Evolutionary conservation across 345 rosid genomes (phyloP).

Genomic region (Citrus trifoliata): DNA sequence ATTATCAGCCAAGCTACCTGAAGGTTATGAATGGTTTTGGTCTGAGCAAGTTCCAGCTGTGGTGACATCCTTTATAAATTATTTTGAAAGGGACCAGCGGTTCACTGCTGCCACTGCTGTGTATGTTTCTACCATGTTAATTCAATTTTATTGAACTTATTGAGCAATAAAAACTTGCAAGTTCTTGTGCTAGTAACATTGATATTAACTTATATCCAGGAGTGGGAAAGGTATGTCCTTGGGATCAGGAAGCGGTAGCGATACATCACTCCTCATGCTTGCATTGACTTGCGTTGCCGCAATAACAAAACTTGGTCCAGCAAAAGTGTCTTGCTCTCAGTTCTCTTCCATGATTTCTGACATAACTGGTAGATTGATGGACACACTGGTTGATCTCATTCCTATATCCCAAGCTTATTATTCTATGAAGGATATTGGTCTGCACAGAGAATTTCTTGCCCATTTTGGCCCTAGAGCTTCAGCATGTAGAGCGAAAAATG

Average conservation of each 20-base stretch:
- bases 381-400: slow-evolving; percentile 70
- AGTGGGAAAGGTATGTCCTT: slow-evolving; percentile 40
- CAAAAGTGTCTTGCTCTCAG: slow-evolving; percentile 73
- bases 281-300: slow-evolving; percentile 78
- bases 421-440: slow-evolving; percentile 68
- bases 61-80: slow-evolving; percentile 58
- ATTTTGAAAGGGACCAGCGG: slow-evolving; percentile 60
- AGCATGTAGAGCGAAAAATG: slow-evolving; percentile 64
- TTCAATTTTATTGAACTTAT: slow-evolving; percentile 9
- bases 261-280: slow-evolving; percentile 75
- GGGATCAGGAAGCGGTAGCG: slow-evolving; percentile 52
- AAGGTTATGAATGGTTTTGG: slow-evolving; percentile 79
- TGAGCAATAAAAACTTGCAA: slow-evolving; percentile 11
- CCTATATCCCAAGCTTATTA: slow-evolving; percentile 69
- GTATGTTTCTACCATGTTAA: slow-evolving; percentile 39
- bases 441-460: slow-evolving; percentile 80
- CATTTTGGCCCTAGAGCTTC: slow-evolving; percentile 96
- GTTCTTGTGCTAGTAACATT: slow-evolving; percentile 15
- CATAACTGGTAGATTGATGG: slow-evolving; percentile 80
- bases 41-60: slow-evolving; percentile 66
- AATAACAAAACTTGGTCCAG: slow-evolving; percentile 78
- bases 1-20: slow-evolving; percentile 71
- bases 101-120: slow-evolving; percentile 52
- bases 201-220: slow-evolving; percentile 37
- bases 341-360: slow-evolving; percentile 75